These are phyloP conservation scores for Clonostachys sp. DNA, from an alignment of 2,329 filamentous ascomycete species.

Conservation along the genomic window DNA sequence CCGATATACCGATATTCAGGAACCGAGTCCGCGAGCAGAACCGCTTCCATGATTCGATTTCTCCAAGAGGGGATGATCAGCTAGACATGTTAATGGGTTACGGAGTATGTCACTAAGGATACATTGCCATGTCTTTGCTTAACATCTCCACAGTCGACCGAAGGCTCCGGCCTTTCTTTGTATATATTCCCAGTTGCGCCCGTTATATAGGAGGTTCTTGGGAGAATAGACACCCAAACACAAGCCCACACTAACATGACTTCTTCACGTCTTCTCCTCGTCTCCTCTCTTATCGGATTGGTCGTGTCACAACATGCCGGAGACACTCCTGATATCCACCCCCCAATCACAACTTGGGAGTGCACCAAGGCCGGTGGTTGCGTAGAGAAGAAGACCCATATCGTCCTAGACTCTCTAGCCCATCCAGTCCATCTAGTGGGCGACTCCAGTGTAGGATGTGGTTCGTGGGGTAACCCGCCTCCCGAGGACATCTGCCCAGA, in stretches of 20 bases:
- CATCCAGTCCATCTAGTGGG: constrained; percentile 38
- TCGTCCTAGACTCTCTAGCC: constrained; percentile 43
- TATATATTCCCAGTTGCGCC: no score
- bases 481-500: constrained; percentile 43
- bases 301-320: constrained; percentile 31
- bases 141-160: no score
- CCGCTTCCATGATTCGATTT: no score
- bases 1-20: no score
- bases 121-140: no score
- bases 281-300: constrained; percentile 9
- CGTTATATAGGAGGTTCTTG: no score
- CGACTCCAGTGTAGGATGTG: constrained; percentile 21
- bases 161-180: no score
- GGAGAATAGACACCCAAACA: no score
- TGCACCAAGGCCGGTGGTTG: constrained; percentile 47
- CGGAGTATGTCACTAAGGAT: no score
- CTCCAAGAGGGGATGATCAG: no score
- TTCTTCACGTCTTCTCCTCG: constrained; percentile 8
- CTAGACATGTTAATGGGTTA: no score
- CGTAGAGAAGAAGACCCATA: constrained; percentile 34
- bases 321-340: constrained; percentile 39
- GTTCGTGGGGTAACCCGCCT: constrained; percentile 21
- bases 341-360: constrained; percentile 43
- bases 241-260: not conserved
- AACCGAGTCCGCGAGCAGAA: no score